phyloP scores from a whole-genome alignment of 768 basidiomycete species.

The Suillus clintonianus region DNA sequence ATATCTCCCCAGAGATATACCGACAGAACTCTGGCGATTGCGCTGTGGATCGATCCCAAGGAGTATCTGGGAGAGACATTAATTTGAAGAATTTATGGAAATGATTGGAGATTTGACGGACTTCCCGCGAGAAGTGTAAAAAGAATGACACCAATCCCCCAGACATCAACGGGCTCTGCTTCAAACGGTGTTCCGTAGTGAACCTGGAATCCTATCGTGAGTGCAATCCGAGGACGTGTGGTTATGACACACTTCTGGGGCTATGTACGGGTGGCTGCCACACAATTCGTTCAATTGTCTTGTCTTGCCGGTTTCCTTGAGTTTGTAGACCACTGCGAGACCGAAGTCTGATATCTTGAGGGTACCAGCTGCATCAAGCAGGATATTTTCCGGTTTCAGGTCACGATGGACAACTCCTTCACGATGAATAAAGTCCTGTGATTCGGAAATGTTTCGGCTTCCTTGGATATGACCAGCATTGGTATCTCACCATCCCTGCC shows the following conservation, averaged over 20 bases:
- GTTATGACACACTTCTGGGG: constrained; percentile 74
- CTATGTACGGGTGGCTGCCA: constrained; percentile 92
- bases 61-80: constrained; percentile 66
- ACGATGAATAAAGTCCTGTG: constrained; percentile 77
- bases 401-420: constrained; percentile 96
- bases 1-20: constrained; percentile 74
- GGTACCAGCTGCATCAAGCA: constrained; percentile 79
- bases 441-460: background rate
- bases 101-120: constrained; percentile 40
- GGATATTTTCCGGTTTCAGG: constrained; percentile 93
- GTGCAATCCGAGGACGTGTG: background rate
- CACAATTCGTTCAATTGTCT: constrained; percentile 79
- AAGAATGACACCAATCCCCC: constrained; percentile 94
- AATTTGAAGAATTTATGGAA: background rate
- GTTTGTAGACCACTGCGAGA: constrained; percentile 84
- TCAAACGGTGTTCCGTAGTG: constrained; percentile 68
- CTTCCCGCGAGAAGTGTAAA: constrained; percentile 91
- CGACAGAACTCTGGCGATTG: constrained; percentile 79
- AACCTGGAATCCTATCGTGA: constrained; percentile 45
- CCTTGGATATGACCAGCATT: background rate
- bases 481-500: constrained; percentile 68
- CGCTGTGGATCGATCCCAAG: constrained; percentile 92
- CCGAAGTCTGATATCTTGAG: constrained; percentile 98
- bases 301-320: constrained; percentile 79
- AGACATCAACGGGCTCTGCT: constrained; percentile 93